Conservation (phyloP, 371 early-diverging fungal genomes). For the Actinomortierella wolfii region DNA sequence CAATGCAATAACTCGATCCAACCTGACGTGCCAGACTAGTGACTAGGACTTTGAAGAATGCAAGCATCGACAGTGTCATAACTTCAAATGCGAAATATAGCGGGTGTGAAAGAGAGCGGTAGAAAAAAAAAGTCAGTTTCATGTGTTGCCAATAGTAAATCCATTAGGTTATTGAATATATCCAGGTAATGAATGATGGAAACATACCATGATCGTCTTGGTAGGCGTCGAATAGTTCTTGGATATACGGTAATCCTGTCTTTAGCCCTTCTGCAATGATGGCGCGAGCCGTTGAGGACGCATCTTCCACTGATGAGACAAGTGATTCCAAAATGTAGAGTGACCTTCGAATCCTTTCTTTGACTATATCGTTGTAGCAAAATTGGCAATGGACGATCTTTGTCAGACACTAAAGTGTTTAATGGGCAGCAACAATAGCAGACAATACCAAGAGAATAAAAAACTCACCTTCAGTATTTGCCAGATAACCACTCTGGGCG, state of each 20-base stretch:
- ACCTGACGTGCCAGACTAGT: conserved; percentile 23
- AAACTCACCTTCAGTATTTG: conserved; percentile 15
- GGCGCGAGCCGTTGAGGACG: conserved; percentile 11
- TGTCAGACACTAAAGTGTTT: too few relatives aligned
- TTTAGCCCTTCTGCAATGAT: conserved; percentile 28
- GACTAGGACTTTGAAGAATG: conserved; percentile 25
- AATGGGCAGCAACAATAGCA: too few relatives aligned
- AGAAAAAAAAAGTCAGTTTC: too few relatives aligned
- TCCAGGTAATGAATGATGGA: too few relatives aligned
- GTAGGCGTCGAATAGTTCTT: conserved; percentile 35
- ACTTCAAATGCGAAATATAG: conserved; percentile 2
- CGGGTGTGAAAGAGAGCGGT: too few relatives aligned
- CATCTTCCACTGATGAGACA: conserved; percentile 24
- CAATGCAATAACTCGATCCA: conserved; percentile 24
- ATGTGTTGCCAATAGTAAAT: too few relatives aligned
- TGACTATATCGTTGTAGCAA: conserved; percentile 10
- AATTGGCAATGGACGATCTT: too few relatives aligned
- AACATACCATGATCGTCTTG: conserved; percentile 40
- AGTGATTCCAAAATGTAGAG: conserved; percentile 14
- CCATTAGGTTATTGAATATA: too few relatives aligned
- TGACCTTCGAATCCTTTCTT: conserved; percentile 30
- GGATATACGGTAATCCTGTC: conserved; percentile 20
- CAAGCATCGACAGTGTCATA: conserved; percentile 23
- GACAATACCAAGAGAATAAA: too few relatives aligned
- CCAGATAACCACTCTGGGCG: conserved; percentile 2